phyloP scores from a whole-genome alignment of 2,329 filamentous ascomycete species.

The Curvularia eragrostidis region DNA sequence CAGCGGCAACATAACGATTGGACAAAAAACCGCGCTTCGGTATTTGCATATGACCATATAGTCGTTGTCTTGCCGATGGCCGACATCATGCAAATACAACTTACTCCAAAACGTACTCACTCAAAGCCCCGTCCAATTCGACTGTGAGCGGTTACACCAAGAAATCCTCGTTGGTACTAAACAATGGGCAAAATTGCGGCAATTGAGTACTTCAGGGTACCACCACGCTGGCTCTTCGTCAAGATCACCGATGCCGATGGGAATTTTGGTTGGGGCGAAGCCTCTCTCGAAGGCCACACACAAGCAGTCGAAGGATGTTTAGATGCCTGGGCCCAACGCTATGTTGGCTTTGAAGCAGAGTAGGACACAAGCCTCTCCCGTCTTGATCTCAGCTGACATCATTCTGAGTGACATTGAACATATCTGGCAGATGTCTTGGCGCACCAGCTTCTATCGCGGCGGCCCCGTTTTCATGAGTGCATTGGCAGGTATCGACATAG shows the following conservation, averaged over 20 bases:
- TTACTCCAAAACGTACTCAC: background rate
- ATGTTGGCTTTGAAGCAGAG: conserved; percentile 74
- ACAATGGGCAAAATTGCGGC: conserved; percentile 68
- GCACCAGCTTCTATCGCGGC: conserved; percentile 74
- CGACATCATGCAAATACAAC: background rate
- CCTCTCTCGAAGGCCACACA: conserved; percentile 75
- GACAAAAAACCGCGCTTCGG: background rate
- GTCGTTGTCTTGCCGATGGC: background rate
- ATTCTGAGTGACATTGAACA: conserved; percentile 75
- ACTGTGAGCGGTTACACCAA: background rate
- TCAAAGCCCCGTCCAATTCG: background rate
- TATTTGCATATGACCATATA: background rate
- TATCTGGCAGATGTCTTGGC: conserved; percentile 78
- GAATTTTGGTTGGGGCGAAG: conserved; percentile 75
- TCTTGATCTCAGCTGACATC: background rate
- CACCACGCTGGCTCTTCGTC: conserved; percentile 78
- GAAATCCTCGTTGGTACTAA: background rate
- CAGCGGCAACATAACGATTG: conserved; percentile 1
- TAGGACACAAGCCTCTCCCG: conserved; percentile 43
- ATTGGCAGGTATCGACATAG: conserved; percentile 78
- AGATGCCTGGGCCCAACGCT: conserved; percentile 68
- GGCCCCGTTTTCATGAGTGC: conserved; percentile 83
- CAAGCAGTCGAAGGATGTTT: conserved; percentile 77
- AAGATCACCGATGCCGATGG: conserved; percentile 74
- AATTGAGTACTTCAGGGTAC: conserved; percentile 77